phyloP scores from a whole-genome alignment of 2,329 filamentous ascomycete species.

The Pyricularia pennisetigena region DNA sequence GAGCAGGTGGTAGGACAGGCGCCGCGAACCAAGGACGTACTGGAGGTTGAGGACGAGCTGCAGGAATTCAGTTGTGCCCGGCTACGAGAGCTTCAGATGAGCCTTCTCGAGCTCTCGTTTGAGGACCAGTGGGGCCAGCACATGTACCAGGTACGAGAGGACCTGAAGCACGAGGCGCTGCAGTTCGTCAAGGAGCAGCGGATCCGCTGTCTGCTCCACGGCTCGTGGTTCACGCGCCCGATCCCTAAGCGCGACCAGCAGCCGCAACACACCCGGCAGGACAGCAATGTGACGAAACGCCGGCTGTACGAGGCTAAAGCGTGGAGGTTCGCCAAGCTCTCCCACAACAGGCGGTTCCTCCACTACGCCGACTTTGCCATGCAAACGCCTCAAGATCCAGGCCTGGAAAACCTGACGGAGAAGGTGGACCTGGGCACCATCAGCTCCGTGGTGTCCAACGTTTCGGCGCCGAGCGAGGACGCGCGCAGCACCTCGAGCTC shows the following conservation, averaged over 20 bases:
- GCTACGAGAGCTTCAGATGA: constrained; percentile 84
- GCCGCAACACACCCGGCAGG: constrained; percentile 28
- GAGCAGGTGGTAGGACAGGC: constrained; percentile 84
- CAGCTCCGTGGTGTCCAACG: constrained; percentile 89
- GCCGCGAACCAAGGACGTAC: constrained; percentile 69
- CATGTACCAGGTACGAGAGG: constrained; percentile 80
- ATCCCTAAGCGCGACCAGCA: constrained; percentile 25
- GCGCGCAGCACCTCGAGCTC: constrained; percentile 31
- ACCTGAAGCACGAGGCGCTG: constrained; percentile 80
- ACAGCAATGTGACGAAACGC: constrained; percentile 26
- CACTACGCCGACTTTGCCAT: constrained; percentile 80
- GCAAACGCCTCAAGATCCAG: constrained; percentile 54
- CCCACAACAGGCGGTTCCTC: constrained; percentile 81
- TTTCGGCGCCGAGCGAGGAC: constrained; percentile 56
- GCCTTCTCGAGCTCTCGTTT: constrained; percentile 80
- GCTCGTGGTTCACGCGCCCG: constrained; percentile 71
- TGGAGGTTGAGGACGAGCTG: constrained; percentile 83
- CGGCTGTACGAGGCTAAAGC: constrained; percentile 38
- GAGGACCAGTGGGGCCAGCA: constrained; percentile 93
- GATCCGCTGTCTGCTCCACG: constrained; percentile 77
- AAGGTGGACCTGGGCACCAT: constrained; percentile 83
- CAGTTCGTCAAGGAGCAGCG: constrained; percentile 97
- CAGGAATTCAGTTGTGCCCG: constrained; percentile 70
- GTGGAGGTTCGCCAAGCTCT: constrained; percentile 81
- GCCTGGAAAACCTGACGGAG: constrained; percentile 62